A percentile compares a stretch with the other conserved stretches of the same genome.
Evolutionary conservation across 495 filamentous ascomycete genomes (phyloP).

Genomic region (Trichoderma virens): DNA sequence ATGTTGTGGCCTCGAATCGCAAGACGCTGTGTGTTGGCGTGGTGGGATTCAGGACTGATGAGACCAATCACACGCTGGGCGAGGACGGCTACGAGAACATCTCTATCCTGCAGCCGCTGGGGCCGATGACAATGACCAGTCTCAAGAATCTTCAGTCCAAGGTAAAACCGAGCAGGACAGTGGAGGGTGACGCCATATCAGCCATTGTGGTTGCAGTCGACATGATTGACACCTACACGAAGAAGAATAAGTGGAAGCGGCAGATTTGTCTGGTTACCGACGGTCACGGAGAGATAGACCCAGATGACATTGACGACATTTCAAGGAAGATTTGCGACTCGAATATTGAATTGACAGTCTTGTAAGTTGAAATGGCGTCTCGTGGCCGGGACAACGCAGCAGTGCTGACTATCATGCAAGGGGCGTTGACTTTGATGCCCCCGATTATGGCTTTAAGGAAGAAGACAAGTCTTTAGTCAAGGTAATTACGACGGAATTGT

Average conservation of each 20-base stretch:
- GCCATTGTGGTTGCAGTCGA: conserved; percentile 76
- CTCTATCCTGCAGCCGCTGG: conserved; percentile 60
- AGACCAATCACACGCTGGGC: conserved; percentile 58
- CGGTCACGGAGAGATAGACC: conserved; percentile 62
- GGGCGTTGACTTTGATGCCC: conserved; percentile 90
- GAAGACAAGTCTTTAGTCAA: conserved; percentile 74
- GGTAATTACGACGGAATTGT: conserved; percentile 32
- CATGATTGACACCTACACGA: conserved; percentile 77
- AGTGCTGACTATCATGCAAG: conserved; percentile 32
- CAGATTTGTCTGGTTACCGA: conserved; percentile 82
- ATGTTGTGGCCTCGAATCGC: conserved; percentile 70
- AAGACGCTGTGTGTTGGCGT: conserved; percentile 78
- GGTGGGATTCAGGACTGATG: conserved; percentile 74
- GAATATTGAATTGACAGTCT: conserved; percentile 65
- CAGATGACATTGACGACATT: conserved; percentile 58
- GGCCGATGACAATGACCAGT: conserved; percentile 63
- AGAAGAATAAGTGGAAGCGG: conserved; percentile 80
- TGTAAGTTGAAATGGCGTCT: conserved; percentile 52
- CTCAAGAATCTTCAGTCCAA: conserved; percentile 53
- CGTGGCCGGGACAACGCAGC: neutral
- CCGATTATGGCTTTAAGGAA: conserved; percentile 86
- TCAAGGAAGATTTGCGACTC: conserved; percentile 60
- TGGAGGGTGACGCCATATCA: conserved; percentile 71
- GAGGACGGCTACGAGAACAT: conserved; percentile 68
- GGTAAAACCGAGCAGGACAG: conserved; percentile 54